phyloP scores from a whole-genome alignment of 257 asterid genomes.

The Lithospermum erythrorhizon region DNA sequence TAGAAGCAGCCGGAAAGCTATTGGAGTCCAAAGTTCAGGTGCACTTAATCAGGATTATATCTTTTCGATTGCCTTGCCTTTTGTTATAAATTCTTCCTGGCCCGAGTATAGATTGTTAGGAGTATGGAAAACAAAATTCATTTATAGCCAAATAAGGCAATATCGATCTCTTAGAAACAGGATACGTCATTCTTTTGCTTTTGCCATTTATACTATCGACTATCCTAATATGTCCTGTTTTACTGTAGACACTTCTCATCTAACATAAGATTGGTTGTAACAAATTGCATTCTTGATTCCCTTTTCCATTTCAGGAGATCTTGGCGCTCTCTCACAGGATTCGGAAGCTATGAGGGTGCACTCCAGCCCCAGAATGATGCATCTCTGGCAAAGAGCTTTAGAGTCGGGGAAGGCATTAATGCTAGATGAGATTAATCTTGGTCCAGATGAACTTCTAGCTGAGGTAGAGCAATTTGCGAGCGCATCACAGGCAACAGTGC shows the following conservation, averaged over 20 bases:
- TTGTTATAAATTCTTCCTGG: background rate
- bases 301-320: constrained; percentile 11
- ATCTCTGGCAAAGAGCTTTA: constrained; percentile 63
- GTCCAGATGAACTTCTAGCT: constrained; percentile 63
- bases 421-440: constrained; percentile 40
- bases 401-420: constrained; percentile 64
- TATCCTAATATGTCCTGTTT: no score
- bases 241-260: background rate
- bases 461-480: constrained; percentile 71
- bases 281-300: background rate
- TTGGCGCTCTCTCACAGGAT: constrained; percentile 6
- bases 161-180: background rate
- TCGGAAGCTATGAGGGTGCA: constrained; percentile 21
- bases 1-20: constrained; percentile 18
- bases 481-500: constrained; percentile 48
- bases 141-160: no score
- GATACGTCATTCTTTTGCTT: no score
- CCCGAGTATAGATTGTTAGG: background rate
- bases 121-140: no score
- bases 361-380: constrained; percentile 66
- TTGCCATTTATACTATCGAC: no score
- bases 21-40: constrained; percentile 33
- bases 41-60: background rate
- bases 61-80: background rate
- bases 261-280: background rate